Conservation (phyloP, 345 rosid genomes). For the Turritis glabra region DNA sequence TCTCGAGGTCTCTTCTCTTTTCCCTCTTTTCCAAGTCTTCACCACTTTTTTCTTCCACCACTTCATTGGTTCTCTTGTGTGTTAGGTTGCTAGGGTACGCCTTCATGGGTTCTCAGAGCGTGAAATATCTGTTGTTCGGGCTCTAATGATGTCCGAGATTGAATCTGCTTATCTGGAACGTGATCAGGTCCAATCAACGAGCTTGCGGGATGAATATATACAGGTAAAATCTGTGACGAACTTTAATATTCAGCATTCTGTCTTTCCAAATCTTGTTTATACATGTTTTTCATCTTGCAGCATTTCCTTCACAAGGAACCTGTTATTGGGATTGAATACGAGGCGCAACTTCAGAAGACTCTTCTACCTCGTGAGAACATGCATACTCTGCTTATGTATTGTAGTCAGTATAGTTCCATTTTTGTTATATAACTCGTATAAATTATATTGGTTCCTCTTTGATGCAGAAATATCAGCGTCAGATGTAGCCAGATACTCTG, state of each 20-base stretch:
- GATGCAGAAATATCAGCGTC: constrained; percentile 66
- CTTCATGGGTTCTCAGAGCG: constrained; percentile 93
- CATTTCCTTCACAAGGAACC: constrained; percentile 83
- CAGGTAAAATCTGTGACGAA: constrained; percentile 51
- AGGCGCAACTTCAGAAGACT: constrained; percentile 88
- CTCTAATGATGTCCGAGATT: constrained; percentile 81
- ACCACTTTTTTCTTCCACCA: constrained; percentile 1
- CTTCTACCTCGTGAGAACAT: constrained; percentile 78
- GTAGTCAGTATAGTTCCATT: constrained; percentile 12
- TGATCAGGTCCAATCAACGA: constrained; percentile 89
- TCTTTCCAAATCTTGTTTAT: constrained; percentile 5
- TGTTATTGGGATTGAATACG: constrained; percentile 83
- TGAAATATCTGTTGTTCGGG: constrained; percentile 79
- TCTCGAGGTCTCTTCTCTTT: constrained; percentile 56
- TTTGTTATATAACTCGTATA: background rate
- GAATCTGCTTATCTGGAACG: constrained; percentile 97
- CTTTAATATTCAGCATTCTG: background rate
- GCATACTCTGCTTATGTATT: constrained; percentile 10
- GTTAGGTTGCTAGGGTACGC: constrained; percentile 84
- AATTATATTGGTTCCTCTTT: constrained; percentile 20
- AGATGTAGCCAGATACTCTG: constrained; percentile 80
- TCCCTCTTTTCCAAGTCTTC: constrained; percentile 16
- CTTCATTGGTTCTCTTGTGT: constrained; percentile 26
- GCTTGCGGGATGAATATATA: constrained; percentile 81
- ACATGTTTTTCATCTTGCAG: constrained; percentile 41